Percentiles rank a stretch among this genome's conserved stretches.
Conservation (phyloP, 176 grass and related monocot genomes). For the Otatea glauca region DNA sequence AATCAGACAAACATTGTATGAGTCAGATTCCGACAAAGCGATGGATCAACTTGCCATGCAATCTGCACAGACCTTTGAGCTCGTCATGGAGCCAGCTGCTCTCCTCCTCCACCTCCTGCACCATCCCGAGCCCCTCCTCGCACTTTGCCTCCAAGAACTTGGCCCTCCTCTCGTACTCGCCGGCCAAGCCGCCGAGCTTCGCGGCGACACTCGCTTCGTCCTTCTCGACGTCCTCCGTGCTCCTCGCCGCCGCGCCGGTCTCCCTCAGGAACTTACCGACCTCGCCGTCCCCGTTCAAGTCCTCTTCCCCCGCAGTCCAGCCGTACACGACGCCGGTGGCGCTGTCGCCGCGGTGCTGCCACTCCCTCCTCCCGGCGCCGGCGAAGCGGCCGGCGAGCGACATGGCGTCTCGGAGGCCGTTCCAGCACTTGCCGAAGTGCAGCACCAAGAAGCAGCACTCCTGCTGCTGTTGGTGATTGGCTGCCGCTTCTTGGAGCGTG, state of each 20-base stretch:
- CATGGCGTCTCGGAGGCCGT: conserved; percentile 19
- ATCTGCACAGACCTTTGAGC: conserved; percentile 14
- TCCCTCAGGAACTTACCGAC: conserved; percentile 31
- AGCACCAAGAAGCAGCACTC: conserved; percentile 36
- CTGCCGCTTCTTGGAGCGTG: conserved; percentile 24
- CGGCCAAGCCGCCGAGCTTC: background rate
- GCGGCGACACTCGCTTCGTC: background rate
- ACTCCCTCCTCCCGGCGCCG: conserved; percentile 38
- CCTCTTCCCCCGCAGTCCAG: conserved; percentile 33
- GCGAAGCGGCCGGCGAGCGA: background rate
- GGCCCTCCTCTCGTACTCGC: conserved; percentile 21
- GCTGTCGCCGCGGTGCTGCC: background rate
- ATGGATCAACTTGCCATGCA: background rate
- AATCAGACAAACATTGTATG: background rate
- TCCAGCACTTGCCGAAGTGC: conserved; percentile 45
- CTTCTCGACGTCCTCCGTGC: conserved; percentile 35
- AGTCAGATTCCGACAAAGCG: background rate
- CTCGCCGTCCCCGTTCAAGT: conserved; percentile 2
- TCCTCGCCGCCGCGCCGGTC: conserved; percentile 14
- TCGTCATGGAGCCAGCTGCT: background rate
- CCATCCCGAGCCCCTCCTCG: background rate
- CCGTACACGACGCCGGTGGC: conserved; percentile 4
- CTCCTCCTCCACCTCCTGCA: background rate
- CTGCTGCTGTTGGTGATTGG: background rate
- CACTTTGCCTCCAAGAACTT: conserved; percentile 17